Evolutionary conservation across 2,329 filamentous ascomycete species (phyloP).

Genomic region (Claviceps sorghi): DNA sequence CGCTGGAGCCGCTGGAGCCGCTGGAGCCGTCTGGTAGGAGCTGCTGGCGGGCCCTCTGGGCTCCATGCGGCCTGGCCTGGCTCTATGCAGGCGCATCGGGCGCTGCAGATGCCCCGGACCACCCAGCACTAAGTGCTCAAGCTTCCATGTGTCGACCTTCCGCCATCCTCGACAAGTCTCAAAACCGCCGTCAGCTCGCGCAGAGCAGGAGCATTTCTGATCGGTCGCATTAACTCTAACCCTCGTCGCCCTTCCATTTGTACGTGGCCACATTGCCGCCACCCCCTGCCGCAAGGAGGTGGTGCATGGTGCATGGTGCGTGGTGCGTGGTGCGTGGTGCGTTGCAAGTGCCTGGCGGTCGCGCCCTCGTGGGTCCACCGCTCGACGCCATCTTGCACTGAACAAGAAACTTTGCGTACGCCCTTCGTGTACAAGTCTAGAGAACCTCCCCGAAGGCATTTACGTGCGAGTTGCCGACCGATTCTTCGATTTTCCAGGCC

Average conservation of each 20-base stretch:
- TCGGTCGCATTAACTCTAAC: neutral
- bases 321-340: neutral
- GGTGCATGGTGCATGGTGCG: neutral
- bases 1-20: no score
- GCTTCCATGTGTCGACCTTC: neutral
- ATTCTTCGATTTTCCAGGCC: neutral
- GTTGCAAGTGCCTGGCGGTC: slow-evolving; percentile 4
- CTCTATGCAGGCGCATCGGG: no score
- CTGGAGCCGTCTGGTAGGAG: neutral
- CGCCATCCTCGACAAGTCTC: neutral
- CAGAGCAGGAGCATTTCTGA: neutral
- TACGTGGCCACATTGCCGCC: slow-evolving; percentile 1
- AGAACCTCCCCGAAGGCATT: neutral
- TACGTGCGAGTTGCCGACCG: neutral
- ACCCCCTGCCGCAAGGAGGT: slow-evolving; percentile 2
- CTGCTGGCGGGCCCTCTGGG: neutral
- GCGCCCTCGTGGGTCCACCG: slow-evolving; percentile 8
- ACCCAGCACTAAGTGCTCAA: no score
- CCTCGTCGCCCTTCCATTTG: neutral
- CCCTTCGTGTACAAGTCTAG: neutral
- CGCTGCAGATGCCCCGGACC: no score
- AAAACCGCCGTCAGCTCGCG: neutral
- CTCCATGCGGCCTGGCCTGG: no score
- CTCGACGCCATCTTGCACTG: slow-evolving; percentile 7
- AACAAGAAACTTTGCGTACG: neutral